Base-by-base conservation (phyloP, 108 stramenopile genomes). In the Nannochloropsis gaditana region DNA sequence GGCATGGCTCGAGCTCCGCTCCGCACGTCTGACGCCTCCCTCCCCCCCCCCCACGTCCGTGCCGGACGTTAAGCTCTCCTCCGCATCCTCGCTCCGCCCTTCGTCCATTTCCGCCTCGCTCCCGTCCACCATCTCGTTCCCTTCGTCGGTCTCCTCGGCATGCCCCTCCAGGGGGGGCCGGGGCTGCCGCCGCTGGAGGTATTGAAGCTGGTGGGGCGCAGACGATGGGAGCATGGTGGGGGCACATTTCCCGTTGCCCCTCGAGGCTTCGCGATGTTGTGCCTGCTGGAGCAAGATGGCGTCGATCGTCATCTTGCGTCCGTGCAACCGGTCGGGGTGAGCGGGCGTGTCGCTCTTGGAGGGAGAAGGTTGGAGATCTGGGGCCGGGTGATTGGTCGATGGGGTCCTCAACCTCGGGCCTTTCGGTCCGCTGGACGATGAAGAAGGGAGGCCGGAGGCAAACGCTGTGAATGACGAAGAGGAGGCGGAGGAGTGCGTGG, bases 241-340 rank as follows among this genome's bases (percentile, higher is more conserved):
- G 59, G n/a, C 59, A 73, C 15, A 73, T 6, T n/a, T 73, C 59
- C 3, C n/a, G 8, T 73, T 73, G 3, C 2, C n/a, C n/a, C 59
- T 73, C 19, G 59, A 73, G 59, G 59, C 59, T n/a, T 73, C n/a
- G 3, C 59, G 59, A 15, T 8, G 0, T 73, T 73, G 19, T 4
- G 59, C 59, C 59, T 73, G 59, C 59, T 73, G 59, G 2, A n/a
- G 59, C 19, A 73, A n/a, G 59, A 73, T 73, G 59, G 59, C 59
- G 59, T 73, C 59, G 15, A 73, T 73, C 2, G 59, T 73, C 59
- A 73, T 73, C 19, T 73, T 73, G 4, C 59, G 1, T 15, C 59
- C 59, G 59, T 73, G 59, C 59, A 15, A 15, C 3, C 15, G 15
- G 59, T 15, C 59, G n/a, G n/a, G 59, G n/a, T 73, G 59, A 73